Evolutionary conservation across 257 asterid species (phyloP).

Genomic region (Vinca minor): DNA sequence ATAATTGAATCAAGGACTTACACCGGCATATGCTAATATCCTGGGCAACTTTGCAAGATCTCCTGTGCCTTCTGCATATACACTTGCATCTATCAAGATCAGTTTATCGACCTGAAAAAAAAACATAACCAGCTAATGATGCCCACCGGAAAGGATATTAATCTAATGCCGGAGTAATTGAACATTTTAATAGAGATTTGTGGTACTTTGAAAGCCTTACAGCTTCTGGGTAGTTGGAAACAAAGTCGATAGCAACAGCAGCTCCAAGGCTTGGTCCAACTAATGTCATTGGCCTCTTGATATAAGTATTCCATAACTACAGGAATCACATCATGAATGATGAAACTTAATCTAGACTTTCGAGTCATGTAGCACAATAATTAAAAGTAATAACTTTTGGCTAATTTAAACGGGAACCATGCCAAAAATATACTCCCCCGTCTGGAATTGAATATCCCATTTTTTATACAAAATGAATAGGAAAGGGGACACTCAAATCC

Average conservation of each 20-base stretch:
- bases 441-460: too few species aligned
- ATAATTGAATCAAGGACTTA: constrained; percentile 20
- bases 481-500: too few species aligned
- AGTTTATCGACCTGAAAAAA: constrained; percentile 67
- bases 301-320: constrained; percentile 71
- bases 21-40: constrained; percentile 78
- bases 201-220: constrained; percentile 32
- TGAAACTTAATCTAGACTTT: constrained; percentile 12
- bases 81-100: constrained; percentile 89
- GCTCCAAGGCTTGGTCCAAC: constrained; percentile 99
- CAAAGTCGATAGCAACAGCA: constrained; percentile 80
- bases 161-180: neutral
- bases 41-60: constrained; percentile 71
- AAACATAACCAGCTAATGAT: constrained; percentile 8
- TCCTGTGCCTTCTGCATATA: constrained; percentile 91
- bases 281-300: constrained; percentile 67
- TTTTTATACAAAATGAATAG: too few species aligned
- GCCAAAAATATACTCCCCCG: neutral
- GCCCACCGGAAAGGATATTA: neutral
- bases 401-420: neutral
- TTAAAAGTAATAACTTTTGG: neutral
- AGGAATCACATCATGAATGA: constrained; percentile 4
- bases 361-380: neutral
- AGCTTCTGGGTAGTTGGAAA: constrained; percentile 63
- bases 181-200: constrained; percentile 9